phyloP scores from a whole-genome alignment of 129 eudicot species.

The Flaveria sonorensis region DNA sequence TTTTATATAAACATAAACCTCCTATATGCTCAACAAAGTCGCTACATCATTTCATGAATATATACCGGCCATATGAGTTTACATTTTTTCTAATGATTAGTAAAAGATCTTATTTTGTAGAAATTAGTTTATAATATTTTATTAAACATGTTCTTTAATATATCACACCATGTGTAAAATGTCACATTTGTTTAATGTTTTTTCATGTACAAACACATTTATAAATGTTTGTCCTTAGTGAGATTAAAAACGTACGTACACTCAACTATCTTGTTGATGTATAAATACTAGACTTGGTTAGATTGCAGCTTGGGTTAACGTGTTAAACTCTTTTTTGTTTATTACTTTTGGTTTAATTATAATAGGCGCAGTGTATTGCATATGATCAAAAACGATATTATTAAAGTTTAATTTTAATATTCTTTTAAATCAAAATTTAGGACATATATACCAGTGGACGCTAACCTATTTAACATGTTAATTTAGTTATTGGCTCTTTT shows the following conservation, averaged over 20 bases:
- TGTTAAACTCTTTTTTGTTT: not conserved
- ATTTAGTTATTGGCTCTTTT: not conserved
- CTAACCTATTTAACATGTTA: too few species aligned
- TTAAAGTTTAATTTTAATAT: not conserved
- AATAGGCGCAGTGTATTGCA: not conserved
- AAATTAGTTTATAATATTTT: too few species aligned
- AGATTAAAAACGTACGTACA: too few species aligned
- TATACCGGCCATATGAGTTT: not conserved
- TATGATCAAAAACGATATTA: not conserved
- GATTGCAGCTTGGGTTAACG: not conserved
- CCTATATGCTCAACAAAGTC: not conserved
- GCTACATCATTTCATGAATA: not conserved
- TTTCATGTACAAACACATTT: too few species aligned
- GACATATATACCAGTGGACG: not conserved
- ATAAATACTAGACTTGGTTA: not conserved
- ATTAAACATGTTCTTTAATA: too few species aligned
- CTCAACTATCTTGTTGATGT: not conserved
- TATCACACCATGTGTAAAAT: too few species aligned
- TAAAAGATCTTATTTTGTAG: not conserved
- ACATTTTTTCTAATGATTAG: not conserved
- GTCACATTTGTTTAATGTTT: too few species aligned
- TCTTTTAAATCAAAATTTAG: not conserved
- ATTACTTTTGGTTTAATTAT: not conserved
- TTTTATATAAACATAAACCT: not conserved
- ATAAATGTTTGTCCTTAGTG: too few species aligned